Evolutionary conservation across 768 basidiomycete genomes (phyloP).

Genomic region (Agrocybe pediades): DNA sequence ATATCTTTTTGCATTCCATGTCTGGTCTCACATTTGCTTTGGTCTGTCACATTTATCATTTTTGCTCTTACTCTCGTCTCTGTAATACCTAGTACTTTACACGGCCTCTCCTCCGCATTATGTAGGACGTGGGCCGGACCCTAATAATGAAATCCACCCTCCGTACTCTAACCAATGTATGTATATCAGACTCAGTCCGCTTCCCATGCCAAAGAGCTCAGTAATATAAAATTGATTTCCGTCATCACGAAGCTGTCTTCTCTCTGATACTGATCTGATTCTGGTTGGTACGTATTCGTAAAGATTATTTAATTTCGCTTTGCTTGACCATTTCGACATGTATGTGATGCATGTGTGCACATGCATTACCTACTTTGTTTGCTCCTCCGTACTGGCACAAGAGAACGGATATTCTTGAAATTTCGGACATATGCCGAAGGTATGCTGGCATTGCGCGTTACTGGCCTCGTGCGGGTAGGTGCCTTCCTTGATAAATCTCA

Average conservation of each 20-base stretch:
- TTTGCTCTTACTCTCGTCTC: constrained; percentile 13
- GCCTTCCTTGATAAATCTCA: too few relatives aligned
- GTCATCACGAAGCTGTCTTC: not conserved
- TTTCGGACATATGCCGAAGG: too few relatives aligned
- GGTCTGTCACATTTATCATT: constrained; percentile 13
- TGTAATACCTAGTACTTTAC: constrained; percentile 23
- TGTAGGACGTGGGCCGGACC: constrained; percentile 9
- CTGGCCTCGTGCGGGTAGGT: too few relatives aligned
- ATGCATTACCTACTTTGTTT: too few relatives aligned
- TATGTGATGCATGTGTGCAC: not conserved
- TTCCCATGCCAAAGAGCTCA: constrained; percentile 11
- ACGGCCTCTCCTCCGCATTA: constrained; percentile 13
- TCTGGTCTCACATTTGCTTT: constrained; percentile 12
- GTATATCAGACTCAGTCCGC: constrained; percentile 22
- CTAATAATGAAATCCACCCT: constrained; percentile 21
- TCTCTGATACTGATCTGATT: not conserved
- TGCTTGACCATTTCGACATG: not conserved
- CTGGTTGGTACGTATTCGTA: not conserved
- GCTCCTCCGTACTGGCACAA: too few relatives aligned
- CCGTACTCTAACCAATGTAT: constrained; percentile 22
- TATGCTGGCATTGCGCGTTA: too few relatives aligned
- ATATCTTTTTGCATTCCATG: constrained; percentile 10
- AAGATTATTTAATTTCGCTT: not conserved
- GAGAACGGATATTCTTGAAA: too few relatives aligned
- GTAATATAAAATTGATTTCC: constrained; percentile 16